phyloP scores from a whole-genome alignment of 495 filamentous ascomycete genomes.

The Aspergillus kassunensis region DNA sequence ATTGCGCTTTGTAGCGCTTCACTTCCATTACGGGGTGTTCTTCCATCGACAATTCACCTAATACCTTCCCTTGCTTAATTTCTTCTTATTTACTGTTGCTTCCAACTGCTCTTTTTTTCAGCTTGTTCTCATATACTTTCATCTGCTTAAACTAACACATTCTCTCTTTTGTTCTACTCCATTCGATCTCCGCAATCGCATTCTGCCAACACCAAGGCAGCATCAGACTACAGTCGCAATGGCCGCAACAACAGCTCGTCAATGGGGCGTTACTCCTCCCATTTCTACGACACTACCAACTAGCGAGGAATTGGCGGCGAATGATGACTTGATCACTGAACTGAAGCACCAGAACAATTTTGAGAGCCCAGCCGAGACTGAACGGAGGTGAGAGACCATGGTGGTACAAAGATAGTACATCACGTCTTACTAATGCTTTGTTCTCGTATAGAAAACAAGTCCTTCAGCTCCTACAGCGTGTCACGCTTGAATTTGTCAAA shows the following conservation, averaged over 20 bases:
- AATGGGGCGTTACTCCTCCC: constrained; percentile 81
- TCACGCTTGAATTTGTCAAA: constrained; percentile 80
- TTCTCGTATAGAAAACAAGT: constrained; percentile 41
- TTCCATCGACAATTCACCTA: constrained; percentile 6
- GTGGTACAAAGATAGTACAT: neutral
- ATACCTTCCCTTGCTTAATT: constrained; percentile 11
- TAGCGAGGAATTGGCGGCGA: constrained; percentile 65
- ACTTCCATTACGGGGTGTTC: no score
- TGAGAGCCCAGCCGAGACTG: constrained; percentile 72
- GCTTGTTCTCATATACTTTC: neutral
- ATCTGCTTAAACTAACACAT: neutral
- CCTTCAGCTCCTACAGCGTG: constrained; percentile 66
- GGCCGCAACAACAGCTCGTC: constrained; percentile 43
- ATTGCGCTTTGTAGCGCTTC: no score
- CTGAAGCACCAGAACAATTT: constrained; percentile 84
- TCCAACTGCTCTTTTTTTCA: constrained; percentile 5
- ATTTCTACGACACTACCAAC: constrained; percentile 76
- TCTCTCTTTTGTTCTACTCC: constrained; percentile 8
- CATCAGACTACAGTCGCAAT: constrained; percentile 50
- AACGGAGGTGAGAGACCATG: constrained; percentile 56
- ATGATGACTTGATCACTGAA: constrained; percentile 74
- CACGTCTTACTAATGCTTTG: constrained; percentile 7
- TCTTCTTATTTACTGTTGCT: neutral
- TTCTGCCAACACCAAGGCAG: constrained; percentile 9
- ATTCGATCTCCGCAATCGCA: constrained; percentile 14